Conservation (phyloP, 2,329 filamentous ascomycete genomes). For the Monosporascus sp. region DNA sequence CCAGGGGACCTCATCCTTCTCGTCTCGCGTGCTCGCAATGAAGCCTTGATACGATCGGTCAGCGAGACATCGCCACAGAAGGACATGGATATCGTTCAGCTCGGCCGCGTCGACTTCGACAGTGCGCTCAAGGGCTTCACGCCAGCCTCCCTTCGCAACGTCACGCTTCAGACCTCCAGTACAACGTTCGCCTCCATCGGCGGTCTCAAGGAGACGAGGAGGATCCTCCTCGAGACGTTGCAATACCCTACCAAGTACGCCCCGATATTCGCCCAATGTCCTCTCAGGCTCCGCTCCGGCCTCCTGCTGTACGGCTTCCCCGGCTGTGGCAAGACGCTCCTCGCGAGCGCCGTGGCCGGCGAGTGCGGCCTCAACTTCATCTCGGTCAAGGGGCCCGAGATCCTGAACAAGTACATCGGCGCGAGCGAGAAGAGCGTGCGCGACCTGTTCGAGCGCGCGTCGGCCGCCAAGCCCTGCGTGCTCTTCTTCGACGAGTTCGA, state of each 20-base stretch:
- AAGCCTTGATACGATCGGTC: constrained; percentile 84
- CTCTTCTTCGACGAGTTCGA: constrained; percentile 99
- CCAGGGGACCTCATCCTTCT: constrained; percentile 86
- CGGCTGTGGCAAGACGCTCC: constrained; percentile 91
- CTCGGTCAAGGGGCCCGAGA: constrained; percentile 95
- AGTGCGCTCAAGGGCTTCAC: constrained; percentile 87
- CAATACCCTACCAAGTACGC: constrained; percentile 98
- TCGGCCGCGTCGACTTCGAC: constrained; percentile 73
- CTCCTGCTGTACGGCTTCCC: constrained; percentile 91
- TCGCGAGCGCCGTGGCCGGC: constrained; percentile 93
- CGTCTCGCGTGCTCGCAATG: constrained; percentile 81
- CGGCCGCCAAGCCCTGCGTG: constrained; percentile 86
- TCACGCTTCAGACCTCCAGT: constrained; percentile 86
- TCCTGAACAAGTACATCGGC: constrained; percentile 98
- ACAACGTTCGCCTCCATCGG: constrained; percentile 92
- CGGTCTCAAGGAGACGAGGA: constrained; percentile 77
- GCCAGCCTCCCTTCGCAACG: constrained; percentile 88
- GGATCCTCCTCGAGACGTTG: constrained; percentile 88
- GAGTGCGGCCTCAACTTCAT: constrained; percentile 99
- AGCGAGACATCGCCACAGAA: constrained; percentile 42
- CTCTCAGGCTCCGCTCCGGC: constrained; percentile 87
- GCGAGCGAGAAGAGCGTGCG: constrained; percentile 94
- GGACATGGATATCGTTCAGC: constrained; percentile 50
- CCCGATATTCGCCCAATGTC: constrained; percentile 94
- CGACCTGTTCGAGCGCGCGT: constrained; percentile 88